Base-by-base conservation (phyloP, 2,329 filamentous ascomycete species). In the Claviceps monticola region DNA sequence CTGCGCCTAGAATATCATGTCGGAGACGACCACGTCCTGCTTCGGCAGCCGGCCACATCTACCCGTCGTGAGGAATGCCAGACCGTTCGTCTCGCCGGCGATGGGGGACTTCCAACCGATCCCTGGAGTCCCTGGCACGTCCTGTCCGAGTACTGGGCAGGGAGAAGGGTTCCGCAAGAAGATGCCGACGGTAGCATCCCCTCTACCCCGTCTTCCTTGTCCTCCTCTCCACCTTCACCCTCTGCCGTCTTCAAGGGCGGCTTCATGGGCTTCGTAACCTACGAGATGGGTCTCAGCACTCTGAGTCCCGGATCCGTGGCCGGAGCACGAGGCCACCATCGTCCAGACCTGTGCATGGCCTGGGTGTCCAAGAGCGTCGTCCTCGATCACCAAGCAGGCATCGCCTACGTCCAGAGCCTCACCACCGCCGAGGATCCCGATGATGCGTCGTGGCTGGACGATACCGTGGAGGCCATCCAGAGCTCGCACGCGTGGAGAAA, bases 241-340 rank as follows among this genome's bases (percentile, higher is more conserved):
- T 9, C 52, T 59, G 58, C 60, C 0, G 78, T 86, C 0, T 95
- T 95, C 62, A 80, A 86, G 66, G 89, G 88, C 49, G 89, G 89
- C 0, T 82, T 95, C 54, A 80, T 95, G 68, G 89, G 89, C 0
- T 94, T 84, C 60, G 76, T 88, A 49, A 88, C 86, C 0, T 95
- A 95, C 55, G 89, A 95, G 64, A 80, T 89, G 62, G 87, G 88
- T 0, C 70, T 94, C 1, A 59, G 64, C 29, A 63, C 63, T 0
- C 55, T 69, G 5, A 66, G 63, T 41, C 59, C 62, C 5, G 62
- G 60, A 0, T 55, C 61, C 26, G 58, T 67, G 0, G 52, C 62
- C 0, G 55, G 53, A 1, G 49, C 59, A 3, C 57, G 65, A 11
- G 61, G 61, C 2, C 68, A 74, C 51, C 59, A 66, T 39, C 71